phyloP scores from a whole-genome alignment of 768 basidiomycete species.

The Podaxis rugospora region DNA sequence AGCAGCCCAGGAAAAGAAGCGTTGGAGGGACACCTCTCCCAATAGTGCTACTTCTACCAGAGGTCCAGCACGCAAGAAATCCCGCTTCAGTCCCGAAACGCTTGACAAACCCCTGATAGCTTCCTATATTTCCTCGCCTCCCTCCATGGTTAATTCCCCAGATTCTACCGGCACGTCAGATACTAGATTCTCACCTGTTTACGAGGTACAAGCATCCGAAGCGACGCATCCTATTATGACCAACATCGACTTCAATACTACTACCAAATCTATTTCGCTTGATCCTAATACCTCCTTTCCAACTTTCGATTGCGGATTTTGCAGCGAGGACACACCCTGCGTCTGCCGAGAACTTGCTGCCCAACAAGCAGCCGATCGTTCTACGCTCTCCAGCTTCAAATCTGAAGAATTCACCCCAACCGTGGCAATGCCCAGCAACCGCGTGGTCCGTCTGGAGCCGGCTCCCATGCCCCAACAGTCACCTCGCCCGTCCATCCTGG shows the following conservation, averaged over 20 bases:
- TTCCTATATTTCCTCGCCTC: slow-evolving; percentile 38
- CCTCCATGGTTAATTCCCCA: slow-evolving; percentile 50
- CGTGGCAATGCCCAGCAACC: neutral
- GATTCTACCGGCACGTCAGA: slow-evolving; percentile 18
- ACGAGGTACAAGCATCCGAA: slow-evolving; percentile 24
- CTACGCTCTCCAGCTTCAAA: slow-evolving; percentile 15
- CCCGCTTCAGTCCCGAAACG: slow-evolving; percentile 22
- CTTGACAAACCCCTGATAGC: slow-evolving; percentile 26
- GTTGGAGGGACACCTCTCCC: slow-evolving; percentile 51
- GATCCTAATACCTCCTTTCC: slow-evolving; percentile 31
- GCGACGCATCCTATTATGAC: slow-evolving; percentile 27
- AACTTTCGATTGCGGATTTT: slow-evolving; percentile 70
- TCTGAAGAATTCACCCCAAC: slow-evolving; percentile 20
- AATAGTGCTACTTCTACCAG: slow-evolving; percentile 18
- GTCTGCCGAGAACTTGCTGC: slow-evolving; percentile 69
- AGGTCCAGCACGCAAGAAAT: slow-evolving; percentile 28
- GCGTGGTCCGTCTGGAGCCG: slow-evolving; percentile 16
- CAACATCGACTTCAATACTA: slow-evolving; percentile 28
- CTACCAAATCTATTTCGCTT: slow-evolving; percentile 20
- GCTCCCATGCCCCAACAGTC: slow-evolving; percentile 8
- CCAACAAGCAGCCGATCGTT: slow-evolving; percentile 34
- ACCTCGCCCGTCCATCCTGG: slow-evolving; percentile 55
- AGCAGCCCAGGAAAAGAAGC: slow-evolving; percentile 43
- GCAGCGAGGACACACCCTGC: slow-evolving; percentile 64
- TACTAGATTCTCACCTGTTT: slow-evolving; percentile 8